These are phyloP conservation scores for Schizopora paradoxa DNA, from an alignment of 1,284 basidiomycete species.

Conservation along the genomic window DNA sequence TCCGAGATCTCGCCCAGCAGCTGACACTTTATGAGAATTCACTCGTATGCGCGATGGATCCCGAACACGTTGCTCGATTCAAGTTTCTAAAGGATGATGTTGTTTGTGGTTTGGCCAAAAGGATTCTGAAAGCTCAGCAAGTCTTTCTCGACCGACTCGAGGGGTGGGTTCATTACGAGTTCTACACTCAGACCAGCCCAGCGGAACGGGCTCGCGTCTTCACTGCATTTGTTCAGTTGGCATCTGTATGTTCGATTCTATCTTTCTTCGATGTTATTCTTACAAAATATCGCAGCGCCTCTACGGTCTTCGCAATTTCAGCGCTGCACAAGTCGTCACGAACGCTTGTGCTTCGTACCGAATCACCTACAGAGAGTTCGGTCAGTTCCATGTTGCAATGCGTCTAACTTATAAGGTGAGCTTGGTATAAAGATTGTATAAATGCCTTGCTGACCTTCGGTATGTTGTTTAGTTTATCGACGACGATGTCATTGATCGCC, in stretches of 20 bases:
- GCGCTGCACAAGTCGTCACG: constrained; percentile 13
- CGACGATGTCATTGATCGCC: no score
- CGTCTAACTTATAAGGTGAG: no score
- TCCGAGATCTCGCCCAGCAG: constrained; percentile 9
- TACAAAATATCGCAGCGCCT: not conserved
- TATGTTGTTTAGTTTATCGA: no score
- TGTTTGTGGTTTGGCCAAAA: not conserved
- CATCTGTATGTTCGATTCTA: not conserved
- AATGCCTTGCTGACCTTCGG: no score
- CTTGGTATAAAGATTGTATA: no score
- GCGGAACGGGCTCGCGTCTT: constrained; percentile 8
- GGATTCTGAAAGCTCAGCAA: constrained; percentile 4
- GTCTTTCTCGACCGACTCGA: constrained; percentile 9
- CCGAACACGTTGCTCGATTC: constrained; percentile 8
- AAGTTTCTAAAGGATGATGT: not conserved
- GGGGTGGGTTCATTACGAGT: constrained; percentile 4
- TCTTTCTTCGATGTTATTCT: constrained; percentile 1
- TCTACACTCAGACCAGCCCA: constrained; percentile 6
- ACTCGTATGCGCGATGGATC: constrained; percentile 5
- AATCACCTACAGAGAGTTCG: no score
- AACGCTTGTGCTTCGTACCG: no score
- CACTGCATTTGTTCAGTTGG: constrained; percentile 1
- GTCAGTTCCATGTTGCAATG: no score
- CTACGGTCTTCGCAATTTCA: constrained; percentile 8
- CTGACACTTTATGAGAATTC: constrained; percentile 11